Conservation (phyloP, 345 rosid genomes). For the Bruguiera sexangula region DNA sequence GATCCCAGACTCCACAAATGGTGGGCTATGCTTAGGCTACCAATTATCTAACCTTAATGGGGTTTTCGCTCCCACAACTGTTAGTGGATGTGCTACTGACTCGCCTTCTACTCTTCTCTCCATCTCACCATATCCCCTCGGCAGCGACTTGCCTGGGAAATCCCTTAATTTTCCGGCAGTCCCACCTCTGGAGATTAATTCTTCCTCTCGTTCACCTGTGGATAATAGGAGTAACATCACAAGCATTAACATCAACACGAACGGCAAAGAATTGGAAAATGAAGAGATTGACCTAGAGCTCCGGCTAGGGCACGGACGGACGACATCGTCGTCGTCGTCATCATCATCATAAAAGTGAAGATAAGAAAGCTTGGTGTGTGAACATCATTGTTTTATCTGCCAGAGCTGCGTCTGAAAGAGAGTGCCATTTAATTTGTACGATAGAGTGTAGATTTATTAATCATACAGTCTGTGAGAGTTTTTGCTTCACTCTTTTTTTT, state of each 20-base stretch:
- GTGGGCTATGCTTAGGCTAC: slow-evolving; percentile 59
- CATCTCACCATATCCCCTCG: slow-evolving; percentile 33
- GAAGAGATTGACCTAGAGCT: slow-evolving; percentile 92
- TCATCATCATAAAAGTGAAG: neutral
- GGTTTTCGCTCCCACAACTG: slow-evolving; percentile 20
- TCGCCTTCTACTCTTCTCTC: slow-evolving; percentile 54
- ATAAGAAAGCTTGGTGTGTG: slow-evolving; percentile 15
- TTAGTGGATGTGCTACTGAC: slow-evolving; percentile 23
- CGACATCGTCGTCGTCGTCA: slow-evolving; percentile 17
- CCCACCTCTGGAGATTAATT: neutral
- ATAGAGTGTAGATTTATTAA: slow-evolving; percentile 11
- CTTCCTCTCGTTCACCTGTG: slow-evolving; percentile 14
- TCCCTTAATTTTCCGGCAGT: slow-evolving; percentile 8
- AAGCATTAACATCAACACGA: neutral
- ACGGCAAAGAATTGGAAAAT: slow-evolving; percentile 27
- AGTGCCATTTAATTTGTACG: slow-evolving; percentile 12
- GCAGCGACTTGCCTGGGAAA: slow-evolving; percentile 22
- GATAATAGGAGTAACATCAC: slow-evolving; percentile 21
- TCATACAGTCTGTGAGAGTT: slow-evolving; percentile 7
- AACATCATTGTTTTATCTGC: slow-evolving; percentile 16
- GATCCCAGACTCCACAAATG: slow-evolving; percentile 37
- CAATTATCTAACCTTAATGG: slow-evolving; percentile 65
- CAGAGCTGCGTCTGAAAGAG: neutral
- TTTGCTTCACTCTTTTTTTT: neutral
- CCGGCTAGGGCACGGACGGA: slow-evolving; percentile 59